Base-by-base conservation (phyloP, 2,329 filamentous ascomycete genomes). In the Tympanopsis confertula region DNA sequence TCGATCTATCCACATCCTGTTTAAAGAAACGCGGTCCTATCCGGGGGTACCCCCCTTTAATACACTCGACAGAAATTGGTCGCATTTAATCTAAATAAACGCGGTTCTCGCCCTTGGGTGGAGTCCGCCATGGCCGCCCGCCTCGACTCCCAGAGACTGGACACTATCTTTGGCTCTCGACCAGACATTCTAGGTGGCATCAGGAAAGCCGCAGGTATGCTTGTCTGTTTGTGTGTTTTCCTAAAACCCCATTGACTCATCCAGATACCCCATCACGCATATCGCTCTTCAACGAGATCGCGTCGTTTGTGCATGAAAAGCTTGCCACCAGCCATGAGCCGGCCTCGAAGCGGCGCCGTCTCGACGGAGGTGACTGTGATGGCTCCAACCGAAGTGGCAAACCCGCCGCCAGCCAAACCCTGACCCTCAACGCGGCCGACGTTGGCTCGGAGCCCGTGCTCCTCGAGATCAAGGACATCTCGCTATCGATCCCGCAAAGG, bases 381-480 rank as follows among this genome's bases (percentile, higher is more conserved):
- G 50, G 49, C 35, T 47, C 47, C 5, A 44, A n/a, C n/a, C n/a
- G n/a, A n/a, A n/a, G n/a, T n/a, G n/a, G n/a, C n/a, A n/a, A n/a
- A n/a, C n/a, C n/a, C n/a, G 22, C 7, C 7, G 22, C 22, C 7
- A 26, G n/a, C 22, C 7, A n/a, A n/a, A 26, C 22, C 7, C 7
- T 26, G 22, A n/a, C n/a, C 22, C 7, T 49, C 58, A 5, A 26
- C 22, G 51, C 49, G 20, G 55, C 55, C 18, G 62, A 63, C 36
- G 62, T 68, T 1, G 59, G 61, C 2, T 56, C 61, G 4, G 74
- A 79, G 45, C 48, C 62, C 5, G 56, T 79, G 0, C 54, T 79
- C 19, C 59, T 81, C 14, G 71, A 71, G 44, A 63, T 82, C 41
- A 78, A 76, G 53, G 78, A 81, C 33, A 75, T 82, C 15, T 82